Evolutionary conservation across 2,329 filamentous ascomycete genomes (phyloP).

Genomic region (Cadophora luteo-olivacea): DNA sequence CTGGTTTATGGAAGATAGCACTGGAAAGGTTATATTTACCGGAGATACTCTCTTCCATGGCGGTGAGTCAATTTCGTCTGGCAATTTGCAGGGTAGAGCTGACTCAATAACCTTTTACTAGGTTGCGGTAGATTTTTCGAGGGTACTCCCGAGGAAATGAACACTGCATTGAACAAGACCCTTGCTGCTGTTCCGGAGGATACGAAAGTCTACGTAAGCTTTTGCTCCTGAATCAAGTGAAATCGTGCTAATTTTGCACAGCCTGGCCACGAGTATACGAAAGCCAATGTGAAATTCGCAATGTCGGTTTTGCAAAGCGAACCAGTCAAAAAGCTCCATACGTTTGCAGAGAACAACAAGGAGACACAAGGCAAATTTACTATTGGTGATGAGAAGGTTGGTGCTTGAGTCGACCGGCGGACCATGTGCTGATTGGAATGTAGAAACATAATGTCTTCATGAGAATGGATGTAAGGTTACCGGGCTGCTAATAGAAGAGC

Average conservation of each 20-base stretch:
- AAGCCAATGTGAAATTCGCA: constrained; percentile 89
- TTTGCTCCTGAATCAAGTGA: neutral
- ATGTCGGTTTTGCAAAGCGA: constrained; percentile 77
- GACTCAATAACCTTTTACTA: constrained; percentile 44
- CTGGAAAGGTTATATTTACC: constrained; percentile 84
- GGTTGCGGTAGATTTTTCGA: constrained; percentile 98
- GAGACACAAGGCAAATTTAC: constrained; percentile 96
- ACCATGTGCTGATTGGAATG: constrained; percentile 25
- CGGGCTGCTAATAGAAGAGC: neutral
- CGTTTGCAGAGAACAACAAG: constrained; percentile 78
- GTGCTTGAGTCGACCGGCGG: neutral
- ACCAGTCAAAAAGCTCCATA: constrained; percentile 76
- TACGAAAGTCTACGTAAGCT: constrained; percentile 84
- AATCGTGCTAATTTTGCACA: constrained; percentile 46
- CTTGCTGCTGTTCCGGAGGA: constrained; percentile 84
- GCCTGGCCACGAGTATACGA: constrained; percentile 99
- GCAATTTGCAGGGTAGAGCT: neutral
- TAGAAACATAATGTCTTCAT: constrained; percentile 97
- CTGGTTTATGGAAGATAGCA: constrained; percentile 85
- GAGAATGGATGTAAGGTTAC: constrained; percentile 72
- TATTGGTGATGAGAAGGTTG: constrained; percentile 93
- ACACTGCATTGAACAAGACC: constrained; percentile 87
- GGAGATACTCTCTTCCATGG: constrained; percentile 96
- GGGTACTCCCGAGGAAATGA: constrained; percentile 87
- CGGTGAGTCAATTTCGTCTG: constrained; percentile 56